These are phyloP conservation scores for Pythium phragmiticola DNA, from an alignment of 352 stramenopile genomes.

Conservation along the genomic window DNA sequence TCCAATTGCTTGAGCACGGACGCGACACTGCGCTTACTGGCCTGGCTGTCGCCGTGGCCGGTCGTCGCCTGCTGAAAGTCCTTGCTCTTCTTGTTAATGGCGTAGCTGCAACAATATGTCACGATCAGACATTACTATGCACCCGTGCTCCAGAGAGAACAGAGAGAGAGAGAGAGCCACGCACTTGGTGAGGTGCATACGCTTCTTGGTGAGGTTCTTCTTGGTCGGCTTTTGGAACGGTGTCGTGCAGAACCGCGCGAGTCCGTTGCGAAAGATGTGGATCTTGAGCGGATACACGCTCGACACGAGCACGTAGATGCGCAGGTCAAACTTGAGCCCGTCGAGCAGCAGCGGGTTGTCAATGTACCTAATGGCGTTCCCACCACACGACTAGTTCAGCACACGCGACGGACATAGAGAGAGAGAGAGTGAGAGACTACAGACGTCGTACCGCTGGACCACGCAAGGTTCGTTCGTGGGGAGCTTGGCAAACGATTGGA, in stretches of 20 bases:
- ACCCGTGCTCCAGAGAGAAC: background rate
- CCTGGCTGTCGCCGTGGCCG: conserved; percentile 23
- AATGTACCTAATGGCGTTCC: conserved; percentile 74
- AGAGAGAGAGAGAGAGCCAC: background rate
- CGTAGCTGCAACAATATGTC: conserved; percentile 29
- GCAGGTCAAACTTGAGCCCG: conserved; percentile 93
- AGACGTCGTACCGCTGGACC: conserved; percentile 32
- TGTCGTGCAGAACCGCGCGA: conserved; percentile 79
- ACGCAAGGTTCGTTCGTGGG: conserved; percentile 37
- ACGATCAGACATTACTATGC: background rate
- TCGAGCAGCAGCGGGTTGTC: conserved; percentile 90
- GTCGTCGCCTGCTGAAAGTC: conserved; percentile 32
- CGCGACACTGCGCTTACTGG: conserved; percentile 39
- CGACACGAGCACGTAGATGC: conserved; percentile 80
- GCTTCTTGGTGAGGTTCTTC: conserved; percentile 39
- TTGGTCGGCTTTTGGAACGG: conserved; percentile 38
- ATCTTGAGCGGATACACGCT: conserved; percentile 67
- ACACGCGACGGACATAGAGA: no score
- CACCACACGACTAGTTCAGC: background rate
- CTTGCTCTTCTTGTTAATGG: conserved; percentile 48
- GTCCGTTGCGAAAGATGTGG: conserved; percentile 86
- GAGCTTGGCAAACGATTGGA: conserved; percentile 38
- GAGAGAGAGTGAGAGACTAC: background rate
- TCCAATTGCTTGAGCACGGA: conserved; percentile 37
- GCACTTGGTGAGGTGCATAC: conserved; percentile 55